Conservation (phyloP, 2,329 filamentous ascomycete species). For the Penicillium sp. region DNA sequence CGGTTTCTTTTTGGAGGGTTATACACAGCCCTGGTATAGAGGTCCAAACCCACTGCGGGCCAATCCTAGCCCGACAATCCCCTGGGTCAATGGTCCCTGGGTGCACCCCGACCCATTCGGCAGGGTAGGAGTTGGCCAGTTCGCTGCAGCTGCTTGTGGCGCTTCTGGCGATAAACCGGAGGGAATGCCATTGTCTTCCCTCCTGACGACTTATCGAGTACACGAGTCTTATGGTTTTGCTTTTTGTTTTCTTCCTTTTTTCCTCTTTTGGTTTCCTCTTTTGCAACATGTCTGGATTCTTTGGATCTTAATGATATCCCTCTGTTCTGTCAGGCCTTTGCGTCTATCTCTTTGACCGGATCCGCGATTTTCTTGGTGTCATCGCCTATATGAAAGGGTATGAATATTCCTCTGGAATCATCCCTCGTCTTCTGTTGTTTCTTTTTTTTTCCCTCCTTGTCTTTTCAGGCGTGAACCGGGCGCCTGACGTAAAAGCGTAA, state of each 20-base stretch:
- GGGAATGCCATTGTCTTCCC: slow-evolving; percentile 7
- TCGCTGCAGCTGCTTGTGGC: background rate
- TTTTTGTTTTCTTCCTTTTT: slow-evolving; percentile 2
- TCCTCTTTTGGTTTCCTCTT: slow-evolving; percentile 11
- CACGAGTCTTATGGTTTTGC: slow-evolving; percentile 26
- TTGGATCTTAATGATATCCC: slow-evolving; percentile 33
- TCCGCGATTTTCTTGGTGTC: slow-evolving; percentile 7
- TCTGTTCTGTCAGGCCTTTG: slow-evolving; percentile 24
- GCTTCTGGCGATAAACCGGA: slow-evolving; percentile 1
- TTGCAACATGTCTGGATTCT: slow-evolving; percentile 22
- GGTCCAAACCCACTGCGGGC: background rate
- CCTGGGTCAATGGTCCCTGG: background rate
- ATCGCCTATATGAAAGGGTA: background rate
- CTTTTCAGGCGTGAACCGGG: background rate
- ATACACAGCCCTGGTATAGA: background rate
- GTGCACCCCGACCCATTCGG: background rate
- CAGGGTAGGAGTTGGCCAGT: background rate
- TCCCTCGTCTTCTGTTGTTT: slow-evolving; percentile 3
- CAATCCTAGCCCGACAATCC: background rate
- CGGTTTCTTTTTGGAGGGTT: background rate
- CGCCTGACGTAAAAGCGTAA: slow-evolving; percentile 21
- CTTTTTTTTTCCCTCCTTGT: slow-evolving; percentile 1
- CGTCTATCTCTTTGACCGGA: slow-evolving; percentile 13
- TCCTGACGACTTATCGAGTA: slow-evolving; percentile 30
- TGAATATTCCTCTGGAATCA: background rate